Percentiles rank a stretch among this genome's conserved stretches.
Conservation (phyloP, 108 stramenopile species). For the Discostella stelligeroides region DNA sequence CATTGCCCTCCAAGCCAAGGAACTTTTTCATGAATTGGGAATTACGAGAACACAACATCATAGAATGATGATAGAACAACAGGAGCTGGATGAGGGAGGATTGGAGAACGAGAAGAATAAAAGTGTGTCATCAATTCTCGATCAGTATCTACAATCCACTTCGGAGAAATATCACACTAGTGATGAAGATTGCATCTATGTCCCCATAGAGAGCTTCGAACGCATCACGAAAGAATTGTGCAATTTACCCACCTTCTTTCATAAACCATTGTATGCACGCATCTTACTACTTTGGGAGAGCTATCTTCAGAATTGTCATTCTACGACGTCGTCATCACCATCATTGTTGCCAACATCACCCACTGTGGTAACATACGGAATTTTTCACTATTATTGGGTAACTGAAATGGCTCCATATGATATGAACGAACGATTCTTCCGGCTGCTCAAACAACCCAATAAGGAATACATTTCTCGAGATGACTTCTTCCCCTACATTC, state of each 20-base stretch:
- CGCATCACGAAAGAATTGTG: constrained; percentile 93
- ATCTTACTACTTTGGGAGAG: constrained; percentile 72
- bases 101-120: too few relatives aligned
- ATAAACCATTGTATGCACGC: constrained; percentile 82
- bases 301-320: constrained; percentile 7
- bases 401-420: constrained; percentile 94
- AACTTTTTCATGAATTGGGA: constrained; percentile 46
- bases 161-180: constrained; percentile 18
- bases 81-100: neutral
- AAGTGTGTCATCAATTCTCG: too few relatives aligned
- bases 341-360: constrained; percentile 16
- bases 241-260: constrained; percentile 92
- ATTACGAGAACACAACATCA: neutral
- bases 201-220: constrained; percentile 80
- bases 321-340: too few relatives aligned
- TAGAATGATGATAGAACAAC: neutral
- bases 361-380: constrained; percentile 57
- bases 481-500: constrained; percentile 93
- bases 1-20: constrained; percentile 26
- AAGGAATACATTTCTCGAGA: constrained; percentile 84
- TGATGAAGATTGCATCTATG: constrained; percentile 34
- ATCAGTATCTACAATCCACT: neutral
- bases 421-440: constrained; percentile 90
- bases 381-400: constrained; percentile 85
- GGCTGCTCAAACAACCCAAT: constrained; percentile 80